phyloP scores from a whole-genome alignment of 805 yeast species.

The Saturnispora hagleri region DNA sequence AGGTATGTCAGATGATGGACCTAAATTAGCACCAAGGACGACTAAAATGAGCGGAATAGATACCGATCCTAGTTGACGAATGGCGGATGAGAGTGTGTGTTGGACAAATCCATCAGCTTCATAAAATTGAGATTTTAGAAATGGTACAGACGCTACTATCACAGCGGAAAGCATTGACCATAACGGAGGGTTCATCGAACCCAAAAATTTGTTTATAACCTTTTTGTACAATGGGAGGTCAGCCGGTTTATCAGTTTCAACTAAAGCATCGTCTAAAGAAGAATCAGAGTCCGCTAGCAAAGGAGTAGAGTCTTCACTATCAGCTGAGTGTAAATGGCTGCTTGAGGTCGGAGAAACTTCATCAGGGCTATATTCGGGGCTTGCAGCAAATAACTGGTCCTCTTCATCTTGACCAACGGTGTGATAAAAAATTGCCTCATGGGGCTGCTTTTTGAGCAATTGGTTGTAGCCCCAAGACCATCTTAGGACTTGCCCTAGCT shows the following conservation, averaged over 20 bases:
- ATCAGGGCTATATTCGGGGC: neutral
- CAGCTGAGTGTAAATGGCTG: neutral
- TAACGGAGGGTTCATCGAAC: conserved; percentile 69
- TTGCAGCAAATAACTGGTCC: conserved; percentile 1
- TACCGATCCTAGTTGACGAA: conserved; percentile 59
- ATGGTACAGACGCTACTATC: conserved; percentile 58
- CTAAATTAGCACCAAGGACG: conserved; percentile 70
- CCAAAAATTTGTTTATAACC: conserved; percentile 10
- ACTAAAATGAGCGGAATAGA: conserved; percentile 71
- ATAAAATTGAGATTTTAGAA: conserved; percentile 48
- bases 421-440: conserved; percentile 24
- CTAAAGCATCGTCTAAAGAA: neutral
- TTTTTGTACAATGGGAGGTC: neutral
- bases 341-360: neutral
- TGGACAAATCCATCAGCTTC: conserved; percentile 51
- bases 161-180: conserved; percentile 68
- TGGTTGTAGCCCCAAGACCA: conserved; percentile 87
- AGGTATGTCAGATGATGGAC: conserved; percentile 59
- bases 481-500: conserved; percentile 70
- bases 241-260: neutral
- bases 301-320: conserved; percentile 1
- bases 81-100: conserved; percentile 55
- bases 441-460: conserved; percentile 44
- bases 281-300: neutral
- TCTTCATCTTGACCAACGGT: conserved; percentile 5